These are phyloP conservation scores for Ogataea polymorpha DNA, from an alignment of 805 yeast species.

Conservation along the genomic window DNA sequence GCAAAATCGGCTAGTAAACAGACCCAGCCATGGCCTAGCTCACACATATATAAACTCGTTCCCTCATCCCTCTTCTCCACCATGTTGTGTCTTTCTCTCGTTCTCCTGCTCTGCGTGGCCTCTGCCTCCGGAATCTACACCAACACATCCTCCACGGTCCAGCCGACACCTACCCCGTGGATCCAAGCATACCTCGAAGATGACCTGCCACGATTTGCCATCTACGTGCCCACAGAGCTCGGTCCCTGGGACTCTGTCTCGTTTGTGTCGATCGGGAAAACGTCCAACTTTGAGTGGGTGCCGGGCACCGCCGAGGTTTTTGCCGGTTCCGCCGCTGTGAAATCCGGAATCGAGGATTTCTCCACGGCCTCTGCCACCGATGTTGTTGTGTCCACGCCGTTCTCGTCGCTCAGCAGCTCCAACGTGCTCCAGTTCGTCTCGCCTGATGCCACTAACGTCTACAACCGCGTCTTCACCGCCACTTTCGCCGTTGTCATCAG, in stretches of 20 bases:
- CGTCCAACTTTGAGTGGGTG: slow-evolving; percentile 19
- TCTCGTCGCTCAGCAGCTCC: slow-evolving; percentile 5
- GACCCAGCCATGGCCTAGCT: not conserved
- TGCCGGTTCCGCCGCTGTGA: slow-evolving; percentile 9
- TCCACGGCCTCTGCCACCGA: slow-evolving; percentile 15
- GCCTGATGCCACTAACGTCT: slow-evolving; percentile 21
- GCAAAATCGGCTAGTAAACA: not conserved
- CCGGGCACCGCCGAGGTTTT: slow-evolving; percentile 14
- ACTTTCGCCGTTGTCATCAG: slow-evolving; percentile 22
- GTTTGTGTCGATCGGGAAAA: slow-evolving; percentile 16
- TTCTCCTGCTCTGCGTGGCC: slow-evolving; percentile 4
- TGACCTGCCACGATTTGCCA: slow-evolving; percentile 18
- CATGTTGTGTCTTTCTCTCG: slow-evolving; percentile 9
- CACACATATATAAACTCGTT: not conserved
- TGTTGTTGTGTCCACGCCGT: slow-evolving; percentile 4
- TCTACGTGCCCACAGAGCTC: slow-evolving; percentile 21
- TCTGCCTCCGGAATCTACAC: slow-evolving; percentile 9
- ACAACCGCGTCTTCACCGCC: slow-evolving; percentile 17
- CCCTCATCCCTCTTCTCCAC: not conserved
- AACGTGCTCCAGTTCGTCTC: slow-evolving; percentile 13
- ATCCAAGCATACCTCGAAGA: slow-evolving; percentile 17
- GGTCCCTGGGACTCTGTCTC: slow-evolving; percentile 20
- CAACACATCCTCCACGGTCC: slow-evolving; percentile 9
- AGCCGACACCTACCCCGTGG: slow-evolving; percentile 19
- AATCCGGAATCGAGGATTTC: slow-evolving; percentile 10